Conservation (phyloP, 176 grass and related monocot genomes). For the Oryza australiensis region DNA sequence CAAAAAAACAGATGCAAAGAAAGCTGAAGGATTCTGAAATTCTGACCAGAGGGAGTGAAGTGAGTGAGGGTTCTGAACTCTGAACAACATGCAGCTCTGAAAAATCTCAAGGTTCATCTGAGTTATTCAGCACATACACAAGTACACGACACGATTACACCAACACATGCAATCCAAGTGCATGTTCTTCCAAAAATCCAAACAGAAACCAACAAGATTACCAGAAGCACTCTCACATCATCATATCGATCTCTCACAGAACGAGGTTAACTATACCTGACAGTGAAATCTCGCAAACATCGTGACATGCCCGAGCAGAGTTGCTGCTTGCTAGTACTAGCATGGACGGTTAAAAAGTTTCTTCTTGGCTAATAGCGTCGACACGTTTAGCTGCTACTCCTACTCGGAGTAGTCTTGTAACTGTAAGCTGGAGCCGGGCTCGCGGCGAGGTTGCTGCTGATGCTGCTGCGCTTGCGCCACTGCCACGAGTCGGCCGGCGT, state of each 20-base stretch:
- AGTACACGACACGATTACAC: background rate
- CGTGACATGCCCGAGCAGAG: constrained; percentile 26
- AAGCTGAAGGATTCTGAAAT: background rate
- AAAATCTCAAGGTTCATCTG: constrained; percentile 21
- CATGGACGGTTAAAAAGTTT: constrained; percentile 26
- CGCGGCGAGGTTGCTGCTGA: constrained; percentile 33
- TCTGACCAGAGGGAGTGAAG: background rate
- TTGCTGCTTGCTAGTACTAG: background rate
- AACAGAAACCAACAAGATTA: background rate
- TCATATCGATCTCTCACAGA: background rate
- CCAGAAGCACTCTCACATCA: background rate
- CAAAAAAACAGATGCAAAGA: background rate
- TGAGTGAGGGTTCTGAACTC: background rate
- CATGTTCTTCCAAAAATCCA: background rate
- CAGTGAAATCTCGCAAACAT: constrained; percentile 1
- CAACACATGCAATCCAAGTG: constrained; percentile 1
- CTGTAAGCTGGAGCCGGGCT: constrained; percentile 34
- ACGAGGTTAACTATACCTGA: constrained; percentile 11
- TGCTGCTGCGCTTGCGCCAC: constrained; percentile 66
- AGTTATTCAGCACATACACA: constrained; percentile 17
- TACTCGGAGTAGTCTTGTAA: background rate
- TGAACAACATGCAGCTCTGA: background rate
- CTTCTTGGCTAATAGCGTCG: background rate
- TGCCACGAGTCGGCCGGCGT: constrained; percentile 78
- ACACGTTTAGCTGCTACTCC: background rate